Percentiles rank a stretch among this genome's conserved stretches.
Evolutionary conservation across 2,329 filamentous ascomycete genomes (phyloP).

Genomic region (Coniochaeta hoffmannii): DNA sequence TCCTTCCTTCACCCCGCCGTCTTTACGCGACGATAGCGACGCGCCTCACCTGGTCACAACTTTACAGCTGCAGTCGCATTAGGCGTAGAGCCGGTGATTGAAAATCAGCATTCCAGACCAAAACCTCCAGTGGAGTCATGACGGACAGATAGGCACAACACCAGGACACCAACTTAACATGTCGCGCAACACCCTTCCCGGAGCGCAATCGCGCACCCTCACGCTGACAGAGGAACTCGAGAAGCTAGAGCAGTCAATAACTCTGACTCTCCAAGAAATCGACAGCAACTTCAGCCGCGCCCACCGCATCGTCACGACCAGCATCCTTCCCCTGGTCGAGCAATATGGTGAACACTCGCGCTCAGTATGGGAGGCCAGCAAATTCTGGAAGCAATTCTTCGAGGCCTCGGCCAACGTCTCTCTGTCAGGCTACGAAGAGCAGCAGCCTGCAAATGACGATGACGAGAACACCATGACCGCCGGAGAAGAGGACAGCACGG

Average conservation of each 20-base stretch:
- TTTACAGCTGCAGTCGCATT: too few relatives aligned
- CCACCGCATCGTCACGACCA: constrained; percentile 90
- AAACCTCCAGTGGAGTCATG: background rate
- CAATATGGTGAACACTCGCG: constrained; percentile 92
- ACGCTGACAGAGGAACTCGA: constrained; percentile 93
- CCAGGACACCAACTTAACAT: background rate
- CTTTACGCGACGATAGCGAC: background rate
- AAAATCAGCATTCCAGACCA: background rate
- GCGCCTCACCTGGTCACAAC: background rate
- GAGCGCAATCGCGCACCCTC: constrained; percentile 37
- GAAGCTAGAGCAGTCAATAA: constrained; percentile 93
- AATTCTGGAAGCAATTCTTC: constrained; percentile 99
- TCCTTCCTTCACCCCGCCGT: background rate
- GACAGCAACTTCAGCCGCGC: constrained; percentile 97
- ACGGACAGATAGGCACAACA: background rate
- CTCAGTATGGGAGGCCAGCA: constrained; percentile 93
- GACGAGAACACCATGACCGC: constrained; percentile 46
- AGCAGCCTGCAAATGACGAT: constrained; percentile 56
- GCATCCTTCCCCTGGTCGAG: constrained; percentile 87
- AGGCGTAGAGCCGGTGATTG: too few relatives aligned
- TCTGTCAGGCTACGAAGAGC: constrained; percentile 87
- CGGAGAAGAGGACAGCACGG: constrained; percentile 39
- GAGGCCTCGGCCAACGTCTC: constrained; percentile 97
- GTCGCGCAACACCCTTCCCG: background rate
- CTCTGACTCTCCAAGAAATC: constrained; percentile 94